Conservation (phyloP, 192 early-diverging fungal genomes). For the Linnemannia hyalina region DNA sequence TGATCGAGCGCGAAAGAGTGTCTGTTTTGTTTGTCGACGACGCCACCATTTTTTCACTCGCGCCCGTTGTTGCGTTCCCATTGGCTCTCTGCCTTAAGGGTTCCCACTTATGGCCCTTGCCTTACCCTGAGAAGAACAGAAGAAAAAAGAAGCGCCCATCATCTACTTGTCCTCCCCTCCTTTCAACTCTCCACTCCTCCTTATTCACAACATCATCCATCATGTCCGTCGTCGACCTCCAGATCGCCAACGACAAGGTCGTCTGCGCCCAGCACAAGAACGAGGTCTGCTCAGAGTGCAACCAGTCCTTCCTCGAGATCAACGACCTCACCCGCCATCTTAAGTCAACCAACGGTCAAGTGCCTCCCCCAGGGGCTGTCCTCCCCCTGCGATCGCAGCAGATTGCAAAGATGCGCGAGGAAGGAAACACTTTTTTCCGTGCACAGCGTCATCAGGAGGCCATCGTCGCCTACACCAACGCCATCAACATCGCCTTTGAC, state of each 20-base stretch:
- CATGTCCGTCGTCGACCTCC: constrained; percentile 55
- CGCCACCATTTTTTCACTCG: neutral
- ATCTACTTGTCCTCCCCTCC: neutral
- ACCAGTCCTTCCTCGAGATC: constrained; percentile 71
- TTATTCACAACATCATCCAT: neutral
- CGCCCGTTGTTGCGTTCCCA: constrained; percentile 14
- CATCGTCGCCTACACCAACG: constrained; percentile 88
- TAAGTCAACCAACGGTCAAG: constrained; percentile 68
- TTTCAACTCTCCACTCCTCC: neutral
- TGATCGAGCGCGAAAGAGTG: constrained; percentile 1
- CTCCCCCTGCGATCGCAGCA: constrained; percentile 66
- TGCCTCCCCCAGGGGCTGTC: constrained; percentile 75
- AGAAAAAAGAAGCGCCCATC: neutral
- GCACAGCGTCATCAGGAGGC: constrained; percentile 86
- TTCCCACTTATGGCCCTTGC: neutral
- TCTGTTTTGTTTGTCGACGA: constrained; percentile 9
- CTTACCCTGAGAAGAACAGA: neutral
- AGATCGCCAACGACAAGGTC: constrained; percentile 61
- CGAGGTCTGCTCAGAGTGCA: constrained; percentile 74
- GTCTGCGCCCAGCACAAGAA: constrained; percentile 73
- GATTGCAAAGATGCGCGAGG: constrained; percentile 72
- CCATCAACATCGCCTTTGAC: constrained; percentile 82
- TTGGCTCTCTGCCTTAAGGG: constrained; percentile 7
- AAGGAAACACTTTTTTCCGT: constrained; percentile 91
- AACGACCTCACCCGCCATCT: constrained; percentile 77